Evolutionary conservation across 2,329 filamentous ascomycete species (phyloP).

Genomic region (Biscogniauxia marginata): DNA sequence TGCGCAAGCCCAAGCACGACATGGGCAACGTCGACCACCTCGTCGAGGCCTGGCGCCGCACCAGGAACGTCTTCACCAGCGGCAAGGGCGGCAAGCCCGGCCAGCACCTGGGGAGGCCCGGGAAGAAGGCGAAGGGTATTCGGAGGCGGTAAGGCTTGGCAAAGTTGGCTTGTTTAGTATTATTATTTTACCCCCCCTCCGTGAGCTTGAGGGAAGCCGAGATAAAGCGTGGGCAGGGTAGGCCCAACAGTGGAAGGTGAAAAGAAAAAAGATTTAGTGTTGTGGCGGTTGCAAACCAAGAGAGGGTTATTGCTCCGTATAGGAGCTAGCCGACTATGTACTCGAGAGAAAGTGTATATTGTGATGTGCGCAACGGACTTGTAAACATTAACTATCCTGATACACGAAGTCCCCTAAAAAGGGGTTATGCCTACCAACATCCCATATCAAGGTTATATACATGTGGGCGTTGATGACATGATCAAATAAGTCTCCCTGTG

Average conservation of each 20-base stretch:
- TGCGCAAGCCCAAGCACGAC: constrained; percentile 86
- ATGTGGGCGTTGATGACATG: too few relatives aligned
- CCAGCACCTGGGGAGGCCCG: background rate
- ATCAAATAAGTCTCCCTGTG: too few relatives aligned
- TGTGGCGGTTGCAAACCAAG: background rate
- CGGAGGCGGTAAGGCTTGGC: background rate
- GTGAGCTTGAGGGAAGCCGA: too few relatives aligned
- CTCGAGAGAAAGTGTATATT: background rate
- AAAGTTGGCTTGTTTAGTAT: too few relatives aligned
- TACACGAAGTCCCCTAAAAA: too few relatives aligned
- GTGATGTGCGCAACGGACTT: background rate
- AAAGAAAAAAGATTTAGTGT: background rate
- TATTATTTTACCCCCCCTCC: too few relatives aligned
- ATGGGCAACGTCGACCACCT: constrained; percentile 81
- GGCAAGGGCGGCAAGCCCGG: constrained; percentile 4
- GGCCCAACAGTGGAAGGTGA: too few relatives aligned
- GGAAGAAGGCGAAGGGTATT: background rate
- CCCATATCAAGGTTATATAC: too few relatives aligned
- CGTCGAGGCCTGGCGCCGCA: constrained; percentile 59
- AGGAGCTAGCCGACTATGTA: too few relatives aligned
- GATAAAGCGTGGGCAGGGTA: too few relatives aligned
- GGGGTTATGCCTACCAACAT: too few relatives aligned
- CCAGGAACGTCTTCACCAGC: constrained; percentile 38
- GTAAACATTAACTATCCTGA: background rate
- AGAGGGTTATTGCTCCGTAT: background rate